Conservation (phyloP, 176 grass and related monocot species). For the Carex cristatella region DNA sequence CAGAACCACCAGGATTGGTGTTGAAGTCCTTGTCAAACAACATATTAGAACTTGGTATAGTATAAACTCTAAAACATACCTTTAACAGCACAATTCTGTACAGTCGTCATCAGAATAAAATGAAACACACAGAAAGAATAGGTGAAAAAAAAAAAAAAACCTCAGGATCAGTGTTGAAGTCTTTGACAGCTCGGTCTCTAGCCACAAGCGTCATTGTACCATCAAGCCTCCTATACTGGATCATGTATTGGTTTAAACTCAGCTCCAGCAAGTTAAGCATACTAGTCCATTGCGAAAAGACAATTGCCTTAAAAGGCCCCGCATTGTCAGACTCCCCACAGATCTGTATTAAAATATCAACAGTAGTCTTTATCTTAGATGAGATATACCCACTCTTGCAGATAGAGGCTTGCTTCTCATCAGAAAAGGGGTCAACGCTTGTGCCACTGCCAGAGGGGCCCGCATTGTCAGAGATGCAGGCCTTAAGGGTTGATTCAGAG, state of each 20-base stretch:
- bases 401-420: constrained; percentile 53
- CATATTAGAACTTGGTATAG: not conserved
- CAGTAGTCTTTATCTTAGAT: constrained; percentile 66
- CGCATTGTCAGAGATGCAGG: constrained; percentile 49
- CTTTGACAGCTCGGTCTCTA: constrained; percentile 79
- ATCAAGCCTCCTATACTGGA: constrained; percentile 95
- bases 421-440: constrained; percentile 29
- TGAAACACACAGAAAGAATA: not conserved
- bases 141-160: constrained; percentile 19
- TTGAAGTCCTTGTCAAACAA: not conserved
- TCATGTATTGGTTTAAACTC: constrained; percentile 66
- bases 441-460: constrained; percentile 34
- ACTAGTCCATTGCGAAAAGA: constrained; percentile 99
- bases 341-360: constrained; percentile 62
- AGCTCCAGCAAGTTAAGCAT: constrained; percentile 90
- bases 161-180: constrained; percentile 97
- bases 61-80: not conserved
- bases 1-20: not conserved
- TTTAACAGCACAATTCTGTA: not conserved
- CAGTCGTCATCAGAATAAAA: constrained; percentile 1
- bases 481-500: constrained; percentile 62
- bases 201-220: constrained; percentile 82
- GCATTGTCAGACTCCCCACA: constrained; percentile 32
- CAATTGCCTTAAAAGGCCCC: constrained; percentile 78
- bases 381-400: constrained; percentile 73